Base-by-base conservation (phyloP, 495 filamentous ascomycete species). In the Cercophora newfieldiana region DNA sequence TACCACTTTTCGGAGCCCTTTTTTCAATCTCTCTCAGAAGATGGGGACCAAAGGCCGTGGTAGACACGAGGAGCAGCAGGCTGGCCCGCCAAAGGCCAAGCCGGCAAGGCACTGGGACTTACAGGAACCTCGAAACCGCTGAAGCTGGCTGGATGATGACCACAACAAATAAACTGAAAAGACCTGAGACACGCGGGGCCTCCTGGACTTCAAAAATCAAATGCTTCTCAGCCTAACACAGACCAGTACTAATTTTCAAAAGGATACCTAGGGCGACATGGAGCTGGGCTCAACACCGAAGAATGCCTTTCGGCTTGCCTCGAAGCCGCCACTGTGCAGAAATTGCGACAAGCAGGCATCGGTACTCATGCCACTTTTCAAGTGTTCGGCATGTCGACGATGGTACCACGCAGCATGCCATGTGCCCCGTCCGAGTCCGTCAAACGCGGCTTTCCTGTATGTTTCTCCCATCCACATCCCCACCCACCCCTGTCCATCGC, bases 121-220 rank as follows among this genome's bases (percentile, higher is more conserved):
- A 25, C 22, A 33, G 25, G 66, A 71, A 59, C 68, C 66, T 61
- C 66, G 68, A 74, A 78, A 68, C 76, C 76, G 76, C 63, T 72
- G 76, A 64, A 68, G 73, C 71, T 60, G 14, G 53, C 61, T 69
- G 69, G 48, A 72, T 74, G 73, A 74, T 68, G 71, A 73, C 64
- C 68, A 44, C 37, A 67, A 64, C 8, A 54, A 53, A 66, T 55
- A 75, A 75, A 75, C 75, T 76, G 74, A 77, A 75, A 77, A 78
- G 74, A 78, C 71, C 75, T 78, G 76, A 78, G 71, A 71, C 71
- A 66, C 70, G 0, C 10, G 22, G 16, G 51, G 22, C n/a, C 49
- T 33, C 7, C 5, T 53, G 29, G 37, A 33, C 21, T 60, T 63
- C 61, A 49, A 65, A 63, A 71, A 64, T 63, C 51, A 30, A 55